A percentile compares a stretch with the other conserved stretches of the same genome.
These are phyloP conservation scores for Prototheca cutis DNA, from an alignment of 163 green algal genomes.

Conservation along the genomic window DNA sequence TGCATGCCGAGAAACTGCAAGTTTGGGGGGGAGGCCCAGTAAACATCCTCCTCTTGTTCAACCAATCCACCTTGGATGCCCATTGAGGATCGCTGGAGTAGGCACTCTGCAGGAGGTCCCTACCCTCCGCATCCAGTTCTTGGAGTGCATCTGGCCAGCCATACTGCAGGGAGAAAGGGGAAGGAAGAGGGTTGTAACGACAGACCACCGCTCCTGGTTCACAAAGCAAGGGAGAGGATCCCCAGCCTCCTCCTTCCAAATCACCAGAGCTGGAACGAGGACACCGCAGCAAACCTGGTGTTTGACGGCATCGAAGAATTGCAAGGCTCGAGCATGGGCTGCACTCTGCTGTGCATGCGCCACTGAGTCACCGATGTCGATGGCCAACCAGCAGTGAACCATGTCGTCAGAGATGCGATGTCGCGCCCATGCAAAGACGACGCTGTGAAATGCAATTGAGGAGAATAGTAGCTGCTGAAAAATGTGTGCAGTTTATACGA, in stretches of 20 bases:
- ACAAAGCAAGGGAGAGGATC: background rate
- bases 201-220: too few species aligned
- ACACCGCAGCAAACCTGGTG: conserved; percentile 18
- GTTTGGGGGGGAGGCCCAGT: too few species aligned
- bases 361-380: conserved; percentile 47
- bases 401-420: too few species aligned
- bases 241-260: background rate
- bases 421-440: too few species aligned
- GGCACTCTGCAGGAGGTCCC: conserved; percentile 37
- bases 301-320: conserved; percentile 24
- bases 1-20: too few species aligned
- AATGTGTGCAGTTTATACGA: too few species aligned
- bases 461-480: too few species aligned
- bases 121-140: conserved; percentile 38
- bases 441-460: too few species aligned
- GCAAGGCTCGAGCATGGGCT: conserved; percentile 20
- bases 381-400: conserved; percentile 35
- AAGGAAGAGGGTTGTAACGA: background rate
- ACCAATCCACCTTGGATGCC: conserved; percentile 22
- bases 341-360: conserved; percentile 11
- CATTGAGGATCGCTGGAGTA: conserved; percentile 45
- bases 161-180: conserved; percentile 25
- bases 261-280: background rate
- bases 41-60: too few species aligned
- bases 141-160: conserved; percentile 19